phyloP scores from a whole-genome alignment of 371 early-diverging fungal species.

The Phascolomyces articulosus region DNA sequence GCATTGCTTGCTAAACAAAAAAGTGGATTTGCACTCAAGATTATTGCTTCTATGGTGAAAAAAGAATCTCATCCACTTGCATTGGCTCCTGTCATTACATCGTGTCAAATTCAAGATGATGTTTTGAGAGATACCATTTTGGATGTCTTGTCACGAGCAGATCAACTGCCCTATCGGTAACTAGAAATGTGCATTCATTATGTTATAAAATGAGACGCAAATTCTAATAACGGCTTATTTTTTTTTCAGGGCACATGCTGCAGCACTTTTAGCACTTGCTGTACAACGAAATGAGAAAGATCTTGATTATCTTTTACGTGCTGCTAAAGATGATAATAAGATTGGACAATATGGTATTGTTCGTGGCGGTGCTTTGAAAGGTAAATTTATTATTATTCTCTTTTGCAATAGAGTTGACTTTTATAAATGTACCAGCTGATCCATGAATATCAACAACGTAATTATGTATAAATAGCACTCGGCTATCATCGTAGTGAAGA shows the following conservation, averaged over 20 bases:
- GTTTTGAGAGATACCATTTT: constrained; percentile 40
- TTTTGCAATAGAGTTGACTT: too few species aligned
- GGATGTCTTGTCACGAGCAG: constrained; percentile 28
- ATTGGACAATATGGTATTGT: constrained; percentile 46
- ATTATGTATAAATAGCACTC: constrained; percentile 22
- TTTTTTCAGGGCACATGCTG: constrained; percentile 29
- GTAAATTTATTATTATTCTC: constrained; percentile 14
- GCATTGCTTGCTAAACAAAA: constrained; percentile 35
- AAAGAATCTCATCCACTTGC: constrained; percentile 47
- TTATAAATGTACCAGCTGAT: too few species aligned
- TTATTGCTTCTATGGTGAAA: constrained; percentile 45
- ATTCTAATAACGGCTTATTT: neutral
- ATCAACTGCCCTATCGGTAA: constrained; percentile 34
- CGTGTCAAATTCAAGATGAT: constrained; percentile 32
- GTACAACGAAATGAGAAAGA: constrained; percentile 47
- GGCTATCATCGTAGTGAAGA: constrained; percentile 45
- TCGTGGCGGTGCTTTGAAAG: constrained; percentile 38
- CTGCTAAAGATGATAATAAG: constrained; percentile 37
- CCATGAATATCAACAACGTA: too few species aligned
- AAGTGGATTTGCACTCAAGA: constrained; percentile 36
- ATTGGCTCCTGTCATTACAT: constrained; percentile 21
- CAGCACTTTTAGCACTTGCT: constrained; percentile 39
- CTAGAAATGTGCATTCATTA: neutral
- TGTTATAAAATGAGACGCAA: neutral
- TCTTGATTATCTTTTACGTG: constrained; percentile 32